Evolutionary conservation across 2,329 filamentous ascomycete genomes (phyloP), one percentile per base, ranked within the genome.

Genomic region (Aspergillus niger): DNA sequence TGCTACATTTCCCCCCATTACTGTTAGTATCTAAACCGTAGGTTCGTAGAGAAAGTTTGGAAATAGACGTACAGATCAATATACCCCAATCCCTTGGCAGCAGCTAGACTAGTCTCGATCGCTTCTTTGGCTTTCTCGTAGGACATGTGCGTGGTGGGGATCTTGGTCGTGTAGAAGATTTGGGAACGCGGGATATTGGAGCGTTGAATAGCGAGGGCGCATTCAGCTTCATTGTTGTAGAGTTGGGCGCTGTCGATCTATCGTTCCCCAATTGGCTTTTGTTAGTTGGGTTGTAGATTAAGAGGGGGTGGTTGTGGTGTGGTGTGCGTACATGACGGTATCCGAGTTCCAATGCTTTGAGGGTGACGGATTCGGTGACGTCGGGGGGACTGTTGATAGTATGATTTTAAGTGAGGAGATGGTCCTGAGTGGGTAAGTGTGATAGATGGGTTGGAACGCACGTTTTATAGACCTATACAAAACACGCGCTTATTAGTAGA

Each of bases 61-160:
- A 17, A 38, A 22, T 5, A 32, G 30, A 13, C 24, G 51, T 83
- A 79, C 59, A 91, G 81, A 68, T 91, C 88, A 63, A 91, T 82
- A 72, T 91, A 91, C 22, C 81, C 84, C 4, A 91, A 79, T 13
- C 85, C 83, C 0, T 87, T 85, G 61, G 86, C 82, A 63, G 86
- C 81, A 55, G 81, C 76, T 22, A 93, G 78, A 15, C 87, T 89
- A 56, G 82, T 78, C 64, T 88, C 77, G 64, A 96, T 82, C 65
- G 87, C 84, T 15, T 81, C 80, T 73, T 86, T 87, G 22, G 89
- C 83, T 59, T 80, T 83, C 13, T 88, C 83, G 69, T 94, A 95
- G 63, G 81, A 82, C 70, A 86, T 80, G 2, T 71, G 65, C 11
- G 71, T 75, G 2, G 80, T 77, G 3, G 83, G 83, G 7, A 88